Conservation (phyloP, 1,284 basidiomycete genomes). For the Sporisorium scitamineum region DNA sequence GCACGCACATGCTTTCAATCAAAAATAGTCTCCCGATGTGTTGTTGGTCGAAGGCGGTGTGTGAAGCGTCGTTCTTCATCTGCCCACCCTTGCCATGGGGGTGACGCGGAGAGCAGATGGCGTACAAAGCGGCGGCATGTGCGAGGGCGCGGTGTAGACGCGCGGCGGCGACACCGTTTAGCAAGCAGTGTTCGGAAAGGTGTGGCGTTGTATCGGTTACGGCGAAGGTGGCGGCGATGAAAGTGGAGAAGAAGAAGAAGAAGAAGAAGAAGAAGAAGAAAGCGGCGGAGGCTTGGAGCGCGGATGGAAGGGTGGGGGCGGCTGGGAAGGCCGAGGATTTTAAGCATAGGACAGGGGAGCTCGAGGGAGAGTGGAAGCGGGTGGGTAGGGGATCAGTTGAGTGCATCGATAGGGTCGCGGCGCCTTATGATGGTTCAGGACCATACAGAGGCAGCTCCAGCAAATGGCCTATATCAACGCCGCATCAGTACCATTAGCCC, state of each 20-base stretch:
- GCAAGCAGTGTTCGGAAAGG: slow-evolving; percentile 58
- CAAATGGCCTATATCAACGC: slow-evolving; percentile 1
- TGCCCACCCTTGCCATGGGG: slow-evolving; percentile 53
- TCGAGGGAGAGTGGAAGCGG: slow-evolving; percentile 3
- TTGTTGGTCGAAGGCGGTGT: too few species aligned
- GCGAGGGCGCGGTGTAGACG: slow-evolving; percentile 33
- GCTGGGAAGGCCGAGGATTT: slow-evolving; percentile 24
- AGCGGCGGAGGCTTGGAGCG: slow-evolving; percentile 4
- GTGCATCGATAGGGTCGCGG: background rate
- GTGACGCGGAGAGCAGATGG: slow-evolving; percentile 46
- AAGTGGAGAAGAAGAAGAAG: slow-evolving; percentile 19
- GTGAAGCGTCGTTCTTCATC: too few species aligned
- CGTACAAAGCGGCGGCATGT: slow-evolving; percentile 56
- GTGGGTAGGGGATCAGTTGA: background rate
- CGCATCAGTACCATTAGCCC: background rate
- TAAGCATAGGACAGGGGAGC: background rate
- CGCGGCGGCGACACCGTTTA: slow-evolving; percentile 52
- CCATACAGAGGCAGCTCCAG: background rate
- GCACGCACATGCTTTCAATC: too few species aligned
- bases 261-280: too few species aligned
- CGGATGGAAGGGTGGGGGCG: slow-evolving; percentile 17
- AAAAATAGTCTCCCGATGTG: too few species aligned
- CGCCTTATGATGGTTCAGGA: slow-evolving; percentile 5
- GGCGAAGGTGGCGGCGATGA: slow-evolving; percentile 22
- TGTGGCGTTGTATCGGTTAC: slow-evolving; percentile 51